Evolutionary conservation across 768 basidiomycete species (phyloP).

Genomic region (Sporobolomyces phaffii): DNA sequence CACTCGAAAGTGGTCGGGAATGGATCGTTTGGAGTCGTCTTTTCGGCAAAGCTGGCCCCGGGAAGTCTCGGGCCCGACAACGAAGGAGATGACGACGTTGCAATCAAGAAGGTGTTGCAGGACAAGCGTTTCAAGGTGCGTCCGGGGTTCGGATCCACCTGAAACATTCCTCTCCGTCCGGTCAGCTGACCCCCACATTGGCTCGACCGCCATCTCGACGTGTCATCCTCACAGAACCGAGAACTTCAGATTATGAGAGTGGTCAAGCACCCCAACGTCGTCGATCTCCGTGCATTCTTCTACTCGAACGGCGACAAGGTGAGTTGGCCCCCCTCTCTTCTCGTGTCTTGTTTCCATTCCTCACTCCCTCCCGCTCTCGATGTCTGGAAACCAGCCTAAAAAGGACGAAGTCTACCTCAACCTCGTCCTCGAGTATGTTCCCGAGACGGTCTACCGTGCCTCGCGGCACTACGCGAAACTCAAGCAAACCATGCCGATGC

Average conservation of each 20-base stretch:
- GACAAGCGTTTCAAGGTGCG: slow-evolving; percentile 99
- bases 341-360: too few relatives aligned
- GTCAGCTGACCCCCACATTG: neutral
- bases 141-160: neutral
- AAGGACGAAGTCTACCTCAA: slow-evolving; percentile 99
- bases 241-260: slow-evolving; percentile 39
- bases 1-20: slow-evolving; percentile 98
- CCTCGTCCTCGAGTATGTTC: slow-evolving; percentile 97
- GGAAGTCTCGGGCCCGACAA: slow-evolving; percentile 46
- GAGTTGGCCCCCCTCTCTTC: slow-evolving; percentile 39
- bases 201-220: too few relatives aligned
- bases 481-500: slow-evolving; percentile 99
- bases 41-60: slow-evolving; percentile 79
- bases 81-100: slow-evolving; percentile 71
- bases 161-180: neutral
- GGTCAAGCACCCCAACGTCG: slow-evolving; percentile 60
- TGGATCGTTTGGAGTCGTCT: slow-evolving; percentile 98
- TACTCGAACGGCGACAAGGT: slow-evolving; percentile 99
- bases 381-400: slow-evolving; percentile 56
- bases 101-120: slow-evolving; percentile 99
- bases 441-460: slow-evolving; percentile 98
- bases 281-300: slow-evolving; percentile 95
- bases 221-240: slow-evolving; percentile 23
- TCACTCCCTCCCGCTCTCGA: too few relatives aligned
- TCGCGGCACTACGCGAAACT: slow-evolving; percentile 98